Evolutionary conservation across 208 protist genomes (phyloP).

Genomic region (Leishmania gerbilli): DNA sequence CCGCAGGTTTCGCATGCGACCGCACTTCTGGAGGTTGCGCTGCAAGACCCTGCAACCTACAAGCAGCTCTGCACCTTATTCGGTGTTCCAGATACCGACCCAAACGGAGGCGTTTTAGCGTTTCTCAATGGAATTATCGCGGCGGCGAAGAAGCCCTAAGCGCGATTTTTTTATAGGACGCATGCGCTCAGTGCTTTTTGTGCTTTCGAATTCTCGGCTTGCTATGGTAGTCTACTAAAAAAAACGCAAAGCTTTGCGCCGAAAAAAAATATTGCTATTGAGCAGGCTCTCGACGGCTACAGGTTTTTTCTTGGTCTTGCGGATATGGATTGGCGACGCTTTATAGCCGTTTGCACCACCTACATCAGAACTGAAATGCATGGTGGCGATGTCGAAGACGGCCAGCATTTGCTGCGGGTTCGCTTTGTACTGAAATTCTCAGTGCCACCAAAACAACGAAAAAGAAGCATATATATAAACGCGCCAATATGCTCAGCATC

Average conservation of each 20-base stretch:
- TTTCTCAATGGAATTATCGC: slow-evolving; percentile 66
- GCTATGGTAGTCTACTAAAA: slow-evolving; percentile 13
- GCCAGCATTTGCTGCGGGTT: neutral
- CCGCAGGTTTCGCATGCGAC: slow-evolving; percentile 59
- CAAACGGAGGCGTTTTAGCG: slow-evolving; percentile 34
- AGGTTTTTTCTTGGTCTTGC: neutral
- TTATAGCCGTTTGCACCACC: neutral
- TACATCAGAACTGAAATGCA: neutral
- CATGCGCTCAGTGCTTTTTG: neutral
- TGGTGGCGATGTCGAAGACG: neutral
- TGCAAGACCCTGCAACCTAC: slow-evolving; percentile 59
- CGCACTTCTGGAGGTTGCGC: slow-evolving; percentile 37
- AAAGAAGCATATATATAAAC: neutral
- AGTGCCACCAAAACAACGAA: neutral
- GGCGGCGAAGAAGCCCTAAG: slow-evolving; percentile 15
- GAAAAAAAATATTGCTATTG: neutral
- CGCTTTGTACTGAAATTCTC: neutral
- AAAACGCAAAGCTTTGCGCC: neutral
- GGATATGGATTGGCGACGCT: neutral
- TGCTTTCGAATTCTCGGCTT: neutral
- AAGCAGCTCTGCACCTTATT: slow-evolving; percentile 54
- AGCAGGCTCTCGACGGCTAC: neutral
- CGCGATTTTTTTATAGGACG: neutral
- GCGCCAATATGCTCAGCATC: neutral
- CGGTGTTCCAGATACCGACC: slow-evolving; percentile 41